Evolutionary conservation across 805 yeast species (phyloP), one percentile per base, ranked within the genome.

Genomic region (Candida maris): DNA sequence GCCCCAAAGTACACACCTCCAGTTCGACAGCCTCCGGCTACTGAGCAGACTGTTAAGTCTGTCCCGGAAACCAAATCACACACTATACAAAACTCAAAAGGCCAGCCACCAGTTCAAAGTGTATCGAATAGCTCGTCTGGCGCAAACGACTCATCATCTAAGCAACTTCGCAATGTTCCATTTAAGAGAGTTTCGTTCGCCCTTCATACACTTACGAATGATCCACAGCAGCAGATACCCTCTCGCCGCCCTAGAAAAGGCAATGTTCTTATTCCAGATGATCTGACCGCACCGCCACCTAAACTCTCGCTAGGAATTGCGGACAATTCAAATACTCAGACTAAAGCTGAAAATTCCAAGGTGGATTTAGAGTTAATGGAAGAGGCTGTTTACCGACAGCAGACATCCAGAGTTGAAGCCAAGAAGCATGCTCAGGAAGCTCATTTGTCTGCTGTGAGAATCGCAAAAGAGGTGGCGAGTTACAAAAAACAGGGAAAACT

Each of bases 361-460:
- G 64, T 58, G 41, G 61, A 72, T 26, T 71, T 70, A 26, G 66
- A 66, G 24, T 79, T 79, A 35, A 59, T 81, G 34, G 65, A 64
- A 30, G 42, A 68, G 26, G 88, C 88, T 0, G 49, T 75, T n/a
- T 84, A 78, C 17, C 68, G 75, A 14, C 84, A 80, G 43, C 68
- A 61, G 25, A 54, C 64, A 33, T 76, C 81, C 1, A 48, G 73
- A 14, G 56, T 70, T 18, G 88, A 82, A 52, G 76, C 89, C 1
- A 77, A 73, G 20, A 78, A 74, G 42, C 91, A 82, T 60, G 86
- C 87, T 2, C 73, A 75, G 34, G 91, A 83, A 52, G 91, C 93
- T 0, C 86, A 83, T 58, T 54, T 66, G 21, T 75, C 85, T 3
- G 94, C 91, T 1, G 72, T 74, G 45, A 65, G 83, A 52, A 74